phyloP scores from a whole-genome alignment of 208 protist species.

The Wallacemonas rigidus region DNA sequence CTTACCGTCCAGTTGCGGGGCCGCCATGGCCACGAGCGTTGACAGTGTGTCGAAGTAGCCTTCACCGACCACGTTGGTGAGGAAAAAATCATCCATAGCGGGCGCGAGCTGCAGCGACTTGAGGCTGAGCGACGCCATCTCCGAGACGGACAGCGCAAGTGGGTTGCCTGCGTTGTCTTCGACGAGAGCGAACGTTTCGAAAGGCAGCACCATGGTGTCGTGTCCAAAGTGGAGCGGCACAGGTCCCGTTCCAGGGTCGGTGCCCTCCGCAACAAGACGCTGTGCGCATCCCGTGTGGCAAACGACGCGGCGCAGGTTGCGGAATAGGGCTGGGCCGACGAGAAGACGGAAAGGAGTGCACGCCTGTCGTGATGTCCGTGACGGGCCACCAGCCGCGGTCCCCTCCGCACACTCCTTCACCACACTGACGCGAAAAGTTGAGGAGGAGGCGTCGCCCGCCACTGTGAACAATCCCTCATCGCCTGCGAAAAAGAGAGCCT shows the following conservation, averaged over 20 bases:
- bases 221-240: conserved; percentile 21
- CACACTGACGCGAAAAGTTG: conserved; percentile 26
- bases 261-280: neutral
- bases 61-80: conserved; percentile 59
- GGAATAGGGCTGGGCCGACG: conserved; percentile 52
- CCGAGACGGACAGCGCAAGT: neutral
- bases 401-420: conserved; percentile 33
- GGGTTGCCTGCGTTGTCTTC: conserved; percentile 32
- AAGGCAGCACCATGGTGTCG: conserved; percentile 20
- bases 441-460: neutral
- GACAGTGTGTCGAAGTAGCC: conserved; percentile 48
- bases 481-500: conserved; percentile 35
- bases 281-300: conserved; percentile 1
- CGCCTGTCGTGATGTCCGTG: neutral
- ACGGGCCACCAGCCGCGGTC: conserved; percentile 3
- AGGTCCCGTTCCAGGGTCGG: neutral
- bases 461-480: conserved; percentile 14
- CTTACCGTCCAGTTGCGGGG: conserved; percentile 38
- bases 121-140: conserved; percentile 36
- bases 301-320: conserved; percentile 58
- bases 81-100: conserved; percentile 48
- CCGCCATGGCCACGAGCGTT: conserved; percentile 33
- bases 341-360: conserved; percentile 16
- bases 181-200: conserved; percentile 27
- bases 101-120: conserved; percentile 26